Evolutionary conservation across 306 rosid species (phyloP).

Genomic region (Mimosa pudica): DNA sequence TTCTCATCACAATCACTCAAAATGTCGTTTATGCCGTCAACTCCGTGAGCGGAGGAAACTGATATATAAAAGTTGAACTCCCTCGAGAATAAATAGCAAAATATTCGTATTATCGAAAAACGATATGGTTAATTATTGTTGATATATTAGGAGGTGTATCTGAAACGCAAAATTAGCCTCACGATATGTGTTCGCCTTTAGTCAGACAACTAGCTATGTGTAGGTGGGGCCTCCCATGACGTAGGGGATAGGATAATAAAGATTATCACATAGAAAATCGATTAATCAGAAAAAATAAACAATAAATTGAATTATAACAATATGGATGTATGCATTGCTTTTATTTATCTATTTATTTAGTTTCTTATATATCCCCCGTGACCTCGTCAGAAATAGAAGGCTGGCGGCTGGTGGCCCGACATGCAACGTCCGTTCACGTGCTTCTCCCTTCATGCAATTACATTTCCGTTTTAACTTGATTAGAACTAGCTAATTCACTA

Average conservation of each 20-base stretch:
- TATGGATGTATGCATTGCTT: neutral
- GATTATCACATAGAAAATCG: neutral
- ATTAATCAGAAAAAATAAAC: neutral
- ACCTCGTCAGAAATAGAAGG: neutral
- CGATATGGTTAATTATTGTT: neutral
- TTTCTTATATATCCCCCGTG: too few species aligned
- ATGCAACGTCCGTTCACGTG: conserved; percentile 13
- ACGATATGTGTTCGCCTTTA: neutral
- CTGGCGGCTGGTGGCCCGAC: conserved; percentile 1
- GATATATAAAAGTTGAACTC: neutral
- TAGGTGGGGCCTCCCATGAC: neutral
- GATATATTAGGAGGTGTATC: neutral
- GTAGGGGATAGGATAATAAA: neutral
- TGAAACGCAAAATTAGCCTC: neutral
- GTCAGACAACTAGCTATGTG: neutral
- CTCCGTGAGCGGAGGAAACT: neutral
- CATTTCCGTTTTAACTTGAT: neutral
- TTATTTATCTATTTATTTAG: too few species aligned
- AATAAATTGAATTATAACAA: neutral
- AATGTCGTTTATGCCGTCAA: neutral
- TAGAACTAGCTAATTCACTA: too few species aligned
- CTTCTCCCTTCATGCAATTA: neutral
- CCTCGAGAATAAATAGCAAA: neutral
- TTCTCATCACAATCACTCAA: neutral
- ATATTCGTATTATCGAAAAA: neutral